Conservation (phyloP, 2,329 filamentous ascomycete species). For the Penicillium sp. region DNA sequence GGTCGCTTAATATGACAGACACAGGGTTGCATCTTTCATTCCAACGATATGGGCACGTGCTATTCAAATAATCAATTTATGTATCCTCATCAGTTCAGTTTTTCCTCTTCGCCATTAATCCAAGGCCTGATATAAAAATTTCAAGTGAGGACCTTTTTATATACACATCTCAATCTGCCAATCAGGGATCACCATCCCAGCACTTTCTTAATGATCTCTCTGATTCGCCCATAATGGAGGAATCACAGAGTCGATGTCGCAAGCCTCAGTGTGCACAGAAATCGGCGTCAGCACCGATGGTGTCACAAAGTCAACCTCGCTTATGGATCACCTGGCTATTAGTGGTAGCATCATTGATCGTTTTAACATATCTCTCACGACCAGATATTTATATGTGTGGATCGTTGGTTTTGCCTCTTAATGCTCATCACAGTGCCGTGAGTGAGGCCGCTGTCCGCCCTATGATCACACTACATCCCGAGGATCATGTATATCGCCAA, state of each 20-base stretch:
- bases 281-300: background rate
- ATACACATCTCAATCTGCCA: background rate
- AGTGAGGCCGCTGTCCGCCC: conserved; percentile 15
- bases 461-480: conserved; percentile 40
- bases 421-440: background rate
- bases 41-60: too few species aligned
- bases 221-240: background rate
- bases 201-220: background rate
- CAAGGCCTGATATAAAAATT: too few species aligned
- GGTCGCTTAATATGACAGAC: too few species aligned
- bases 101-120: too few species aligned
- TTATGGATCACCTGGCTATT: conserved; percentile 9
- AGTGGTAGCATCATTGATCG: background rate
- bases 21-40: too few species aligned
- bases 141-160: background rate
- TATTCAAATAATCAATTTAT: too few species aligned
- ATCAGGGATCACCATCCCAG: background rate
- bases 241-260: background rate
- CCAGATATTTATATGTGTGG: background rate
- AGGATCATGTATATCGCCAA: conserved; percentile 42
- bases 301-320: background rate
- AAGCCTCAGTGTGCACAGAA: background rate
- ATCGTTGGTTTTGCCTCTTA: conserved; percentile 2
- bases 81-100: too few species aligned
- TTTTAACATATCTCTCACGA: conserved; percentile 15